Evolutionary conservation across 2,329 filamentous ascomycete species (phyloP), one percentile per base, ranked within the genome.

Genomic region (Bipolaris zeicola): DNA sequence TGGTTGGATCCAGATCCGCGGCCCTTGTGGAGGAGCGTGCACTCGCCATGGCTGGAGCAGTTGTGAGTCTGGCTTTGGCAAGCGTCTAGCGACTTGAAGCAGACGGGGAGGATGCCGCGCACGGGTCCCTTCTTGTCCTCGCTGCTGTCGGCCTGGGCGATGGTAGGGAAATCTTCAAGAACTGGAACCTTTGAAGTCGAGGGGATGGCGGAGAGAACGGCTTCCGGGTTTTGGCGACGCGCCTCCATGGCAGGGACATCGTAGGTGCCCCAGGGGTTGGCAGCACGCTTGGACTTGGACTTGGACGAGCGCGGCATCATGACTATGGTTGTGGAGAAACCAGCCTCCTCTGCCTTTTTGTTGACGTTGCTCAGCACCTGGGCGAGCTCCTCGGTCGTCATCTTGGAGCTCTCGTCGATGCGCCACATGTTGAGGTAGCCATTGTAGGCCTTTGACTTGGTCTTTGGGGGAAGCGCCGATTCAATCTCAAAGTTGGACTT

Each of bases 11-110:
- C 76, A 42, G 57, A 61, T 18, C 64, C 66, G 20, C 62, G 55
- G 11, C 66, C 67, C 54, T 78, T 77, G 68, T 85, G 92, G 70
- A 88, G 89, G 73, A 89, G 82, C 63, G 83, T 80, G 80, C 95
- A 98, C 26, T 77, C 71, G 44, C 95, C 95, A 76, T 95, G 92
- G 52, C 89, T 87, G 13, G 89, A 91, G 83, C 95, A 99, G 72
- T 86, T 87, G 67, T 86, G 84, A 2, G 95, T 99, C 38, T 80
- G 81, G 55, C 82, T 82, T 47, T 83, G 78, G 78, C 94, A 98
- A 55, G 83, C 80, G 38, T 87, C 85, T 65, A 87, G 78, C 2
- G 87, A 88, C 50, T 81, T 74, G 81, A 96, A 94, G 83, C 94
- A 98, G 43, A 86, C 78, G 6, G 90, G 89, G 44, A 93, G 82